These are phyloP conservation scores for Podaxis sp. DNA, from an alignment of 768 basidiomycete genomes.

Conservation along the genomic window DNA sequence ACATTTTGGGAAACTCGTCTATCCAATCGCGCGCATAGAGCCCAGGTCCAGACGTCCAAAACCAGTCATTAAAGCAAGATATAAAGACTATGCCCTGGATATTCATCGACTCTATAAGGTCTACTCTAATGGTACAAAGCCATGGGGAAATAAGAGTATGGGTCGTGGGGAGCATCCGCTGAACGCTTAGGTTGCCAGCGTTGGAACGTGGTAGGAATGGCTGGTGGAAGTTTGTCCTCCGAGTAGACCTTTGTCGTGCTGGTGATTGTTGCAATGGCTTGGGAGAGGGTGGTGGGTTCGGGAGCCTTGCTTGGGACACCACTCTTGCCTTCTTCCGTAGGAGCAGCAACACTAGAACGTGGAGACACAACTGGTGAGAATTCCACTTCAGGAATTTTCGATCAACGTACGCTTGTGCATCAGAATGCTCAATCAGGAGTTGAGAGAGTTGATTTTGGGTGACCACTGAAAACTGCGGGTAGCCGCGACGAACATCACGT, in stretches of 20 bases:
- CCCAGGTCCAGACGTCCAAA: background rate
- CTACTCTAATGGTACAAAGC: constrained; percentile 46
- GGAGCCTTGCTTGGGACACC: constrained; percentile 45
- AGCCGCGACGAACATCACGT: constrained; percentile 88
- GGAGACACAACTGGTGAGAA: background rate
- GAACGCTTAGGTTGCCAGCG: constrained; percentile 75
- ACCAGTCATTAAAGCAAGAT: background rate
- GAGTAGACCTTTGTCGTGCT: constrained; percentile 57
- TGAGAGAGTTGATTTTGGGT: constrained; percentile 81
- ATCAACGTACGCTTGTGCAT: constrained; percentile 56
- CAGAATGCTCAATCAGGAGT: constrained; percentile 79
- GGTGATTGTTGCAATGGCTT: constrained; percentile 69
- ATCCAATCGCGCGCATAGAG: background rate
- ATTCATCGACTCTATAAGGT: constrained; percentile 8
- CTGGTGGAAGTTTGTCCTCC: constrained; percentile 69
- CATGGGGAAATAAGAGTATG: constrained; percentile 85
- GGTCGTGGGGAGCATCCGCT: constrained; percentile 81
- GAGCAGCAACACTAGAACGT: constrained; percentile 50
- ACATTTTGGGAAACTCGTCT: background rate
- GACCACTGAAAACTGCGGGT: constrained; percentile 88
- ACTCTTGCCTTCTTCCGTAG: constrained; percentile 41
- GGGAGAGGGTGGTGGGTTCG: constrained; percentile 59
- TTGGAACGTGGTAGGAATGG: constrained; percentile 63
- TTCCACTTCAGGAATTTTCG: background rate
- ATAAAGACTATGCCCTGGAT: constrained; percentile 5